phyloP scores from a whole-genome alignment of 805 yeast species.

The Candida methanosorbosa region DNA sequence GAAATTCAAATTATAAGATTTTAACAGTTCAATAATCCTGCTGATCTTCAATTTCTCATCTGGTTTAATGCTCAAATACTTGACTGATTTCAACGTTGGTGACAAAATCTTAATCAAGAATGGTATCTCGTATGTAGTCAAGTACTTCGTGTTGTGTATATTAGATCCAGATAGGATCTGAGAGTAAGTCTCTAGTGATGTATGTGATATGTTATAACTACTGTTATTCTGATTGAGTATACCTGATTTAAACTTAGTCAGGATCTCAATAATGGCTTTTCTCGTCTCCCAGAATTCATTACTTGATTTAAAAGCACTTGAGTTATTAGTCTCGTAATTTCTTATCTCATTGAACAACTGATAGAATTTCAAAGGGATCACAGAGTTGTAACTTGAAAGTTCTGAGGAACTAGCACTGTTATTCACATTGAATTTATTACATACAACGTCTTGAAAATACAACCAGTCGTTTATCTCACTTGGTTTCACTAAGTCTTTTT shows the following conservation, averaged over 20 bases:
- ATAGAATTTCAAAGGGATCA: constrained; percentile 55
- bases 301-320: constrained; percentile 19
- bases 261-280: constrained; percentile 24
- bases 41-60: no score
- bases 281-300: constrained; percentile 31
- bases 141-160: no score
- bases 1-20: no score
- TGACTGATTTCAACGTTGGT: no score
- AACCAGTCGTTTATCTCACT: constrained; percentile 67
- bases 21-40: no score
- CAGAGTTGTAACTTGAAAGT: constrained; percentile 34
- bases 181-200: no score
- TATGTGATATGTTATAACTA: no score
- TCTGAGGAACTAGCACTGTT: constrained; percentile 38
- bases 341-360: constrained; percentile 54
- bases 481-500: constrained; percentile 54
- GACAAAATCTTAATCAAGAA: no score
- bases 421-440: constrained; percentile 29
- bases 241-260: constrained; percentile 23
- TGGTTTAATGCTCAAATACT: no score
- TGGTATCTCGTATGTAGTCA: no score
- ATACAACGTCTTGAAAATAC: constrained; percentile 56
- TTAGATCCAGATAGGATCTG: no score
- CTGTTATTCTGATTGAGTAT: constrained; percentile 8
- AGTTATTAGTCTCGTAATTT: constrained; percentile 14